Evolutionary conservation across 352 stramenopile species (phyloP).

Genomic region (Halophytophthora polymorphica): DNA sequence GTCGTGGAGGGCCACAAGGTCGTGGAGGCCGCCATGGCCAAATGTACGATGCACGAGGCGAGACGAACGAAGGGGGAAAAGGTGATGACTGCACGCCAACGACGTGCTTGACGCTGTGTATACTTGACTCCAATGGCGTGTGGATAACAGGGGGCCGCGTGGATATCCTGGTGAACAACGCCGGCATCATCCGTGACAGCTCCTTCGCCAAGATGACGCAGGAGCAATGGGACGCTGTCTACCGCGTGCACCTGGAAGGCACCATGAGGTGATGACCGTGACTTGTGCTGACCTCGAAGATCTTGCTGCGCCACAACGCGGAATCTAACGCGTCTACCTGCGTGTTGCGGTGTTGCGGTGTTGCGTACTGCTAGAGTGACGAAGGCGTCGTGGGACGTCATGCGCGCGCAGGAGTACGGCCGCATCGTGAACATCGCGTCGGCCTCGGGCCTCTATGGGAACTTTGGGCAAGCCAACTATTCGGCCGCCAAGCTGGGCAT

Average conservation of each 20-base stretch:
- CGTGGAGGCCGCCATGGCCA: constrained; percentile 79
- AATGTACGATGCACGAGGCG: constrained; percentile 39
- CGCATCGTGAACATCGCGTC: constrained; percentile 84
- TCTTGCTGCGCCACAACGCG: no score
- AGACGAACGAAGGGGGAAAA: not conserved
- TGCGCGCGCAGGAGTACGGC: constrained; percentile 81
- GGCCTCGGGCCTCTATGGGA: constrained; percentile 83
- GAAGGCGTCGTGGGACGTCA: constrained; percentile 74
- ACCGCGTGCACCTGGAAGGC: constrained; percentile 81
- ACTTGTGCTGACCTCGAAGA: no score
- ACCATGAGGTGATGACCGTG: constrained; percentile 52
- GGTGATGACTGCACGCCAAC: not conserved
- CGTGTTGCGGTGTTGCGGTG: constrained; percentile 1
- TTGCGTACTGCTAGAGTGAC: constrained; percentile 34
- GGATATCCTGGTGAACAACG: constrained; percentile 94
- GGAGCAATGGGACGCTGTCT: constrained; percentile 80
- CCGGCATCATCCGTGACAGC: constrained; percentile 87
- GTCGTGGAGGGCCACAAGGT: constrained; percentile 71
- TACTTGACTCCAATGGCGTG: not conserved
- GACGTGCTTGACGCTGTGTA: no score
- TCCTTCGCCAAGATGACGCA: constrained; percentile 86
- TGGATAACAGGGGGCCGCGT: constrained; percentile 57
- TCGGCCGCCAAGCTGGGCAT: constrained; percentile 89
- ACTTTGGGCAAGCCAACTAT: constrained; percentile 91
- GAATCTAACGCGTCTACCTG: not conserved